A percentile compares a stretch with the other conserved stretches of the same genome.
Conservation (phyloP, 1,284 basidiomycete species). For the Cystobasidiaceae sp. region DNA sequence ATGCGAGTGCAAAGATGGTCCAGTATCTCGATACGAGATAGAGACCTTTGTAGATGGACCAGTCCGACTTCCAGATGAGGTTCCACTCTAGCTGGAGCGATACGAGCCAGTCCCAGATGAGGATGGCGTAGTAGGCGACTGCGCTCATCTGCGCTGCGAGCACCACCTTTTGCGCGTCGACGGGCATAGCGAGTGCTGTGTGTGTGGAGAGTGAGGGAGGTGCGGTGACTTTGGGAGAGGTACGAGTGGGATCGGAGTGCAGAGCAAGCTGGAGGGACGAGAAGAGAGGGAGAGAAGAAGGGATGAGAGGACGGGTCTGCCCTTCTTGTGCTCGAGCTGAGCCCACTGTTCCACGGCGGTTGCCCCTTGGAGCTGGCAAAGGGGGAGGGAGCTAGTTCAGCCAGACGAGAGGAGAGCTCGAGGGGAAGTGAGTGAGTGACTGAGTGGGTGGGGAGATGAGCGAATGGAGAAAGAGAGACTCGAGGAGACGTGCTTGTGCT, state of each 20-base stretch:
- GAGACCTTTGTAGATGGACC: constrained; percentile 16
- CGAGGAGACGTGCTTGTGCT: too few species aligned
- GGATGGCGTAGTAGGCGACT: constrained; percentile 9
- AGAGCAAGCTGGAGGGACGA: too few species aligned
- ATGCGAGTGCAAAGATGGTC: constrained; percentile 1
- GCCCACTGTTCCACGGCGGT: too few species aligned
- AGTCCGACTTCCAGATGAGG: constrained; percentile 21
- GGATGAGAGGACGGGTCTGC: too few species aligned
- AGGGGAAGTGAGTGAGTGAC: too few species aligned
- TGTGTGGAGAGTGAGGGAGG: too few species aligned
- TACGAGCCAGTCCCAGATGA: constrained; percentile 28
- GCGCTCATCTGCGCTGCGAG: constrained; percentile 19
- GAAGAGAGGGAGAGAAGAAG: not conserved
- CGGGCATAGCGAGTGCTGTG: not conserved
- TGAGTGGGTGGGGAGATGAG: too few species aligned
- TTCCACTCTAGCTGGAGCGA: constrained; percentile 6
- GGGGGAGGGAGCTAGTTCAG: too few species aligned
- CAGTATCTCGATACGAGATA: constrained; percentile 16
- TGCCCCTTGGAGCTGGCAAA: too few species aligned
- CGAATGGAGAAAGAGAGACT: too few species aligned
- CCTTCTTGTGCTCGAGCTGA: too few species aligned
- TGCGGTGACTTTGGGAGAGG: not conserved
- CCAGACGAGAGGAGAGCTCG: too few species aligned
- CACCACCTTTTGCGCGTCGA: not conserved
- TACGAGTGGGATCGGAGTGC: not conserved